phyloP scores from a whole-genome alignment of 202 grass and related monocot species.

The Zizania palustris region DNA sequence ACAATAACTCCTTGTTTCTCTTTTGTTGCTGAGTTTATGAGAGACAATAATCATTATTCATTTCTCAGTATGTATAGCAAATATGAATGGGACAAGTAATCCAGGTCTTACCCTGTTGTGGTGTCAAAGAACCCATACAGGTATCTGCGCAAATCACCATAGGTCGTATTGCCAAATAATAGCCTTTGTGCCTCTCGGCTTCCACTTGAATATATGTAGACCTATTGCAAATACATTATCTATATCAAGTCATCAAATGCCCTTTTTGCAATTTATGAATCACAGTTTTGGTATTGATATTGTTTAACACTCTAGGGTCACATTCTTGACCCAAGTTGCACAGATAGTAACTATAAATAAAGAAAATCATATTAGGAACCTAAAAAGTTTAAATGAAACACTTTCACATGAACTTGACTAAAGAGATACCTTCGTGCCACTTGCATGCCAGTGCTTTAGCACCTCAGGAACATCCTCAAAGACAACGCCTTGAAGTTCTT shows the following conservation, averaged over 20 bases:
- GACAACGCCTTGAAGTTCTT: conserved; percentile 81
- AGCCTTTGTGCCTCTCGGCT: conserved; percentile 91
- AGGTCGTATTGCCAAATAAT: conserved; percentile 77
- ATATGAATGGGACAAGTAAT: conserved; percentile 32
- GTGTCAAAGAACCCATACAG: conserved; percentile 92
- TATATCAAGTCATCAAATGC: conserved; percentile 31
- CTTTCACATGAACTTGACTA: conserved; percentile 31
- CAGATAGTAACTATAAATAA: conserved; percentile 8
- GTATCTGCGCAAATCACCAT: conserved; percentile 72
- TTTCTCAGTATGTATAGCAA: conserved; percentile 18
- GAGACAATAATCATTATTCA: conserved; percentile 17
- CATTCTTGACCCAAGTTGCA: conserved; percentile 1
- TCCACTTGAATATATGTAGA: conserved; percentile 97
- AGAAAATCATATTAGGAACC: background rate
- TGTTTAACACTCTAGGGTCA: conserved; percentile 17
- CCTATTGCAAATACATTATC: conserved; percentile 49
- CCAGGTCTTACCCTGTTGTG: conserved; percentile 64
- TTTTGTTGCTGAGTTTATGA: conserved; percentile 72
- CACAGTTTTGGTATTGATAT: background rate
- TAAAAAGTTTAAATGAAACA: conserved; percentile 15
- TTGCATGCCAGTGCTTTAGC: conserved; percentile 79
- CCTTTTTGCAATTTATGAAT: background rate
- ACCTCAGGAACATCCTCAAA: conserved; percentile 90
- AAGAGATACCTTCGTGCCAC: conserved; percentile 66
- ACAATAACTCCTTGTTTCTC: conserved; percentile 74